Evolutionary conservation across 371 early-diverging fungal genomes (phyloP).

Genomic region (Lichtheimia ornata): DNA sequence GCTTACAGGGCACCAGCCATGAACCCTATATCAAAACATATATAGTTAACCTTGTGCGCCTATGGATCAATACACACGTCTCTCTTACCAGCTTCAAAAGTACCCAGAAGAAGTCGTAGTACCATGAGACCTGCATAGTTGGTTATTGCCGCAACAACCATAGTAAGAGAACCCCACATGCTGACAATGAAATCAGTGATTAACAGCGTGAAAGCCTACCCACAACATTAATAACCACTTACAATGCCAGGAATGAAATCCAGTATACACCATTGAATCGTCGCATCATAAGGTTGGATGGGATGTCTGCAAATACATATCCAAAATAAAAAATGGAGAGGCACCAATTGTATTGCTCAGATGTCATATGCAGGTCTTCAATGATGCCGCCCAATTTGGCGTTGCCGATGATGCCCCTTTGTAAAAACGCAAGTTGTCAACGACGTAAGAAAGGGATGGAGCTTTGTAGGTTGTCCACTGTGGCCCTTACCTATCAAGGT

Average conservation of each 20-base stretch:
- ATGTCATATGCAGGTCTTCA: slow-evolving; percentile 27
- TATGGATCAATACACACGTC: not conserved
- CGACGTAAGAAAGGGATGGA: no score
- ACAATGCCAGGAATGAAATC: slow-evolving; percentile 28
- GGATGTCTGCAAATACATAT: slow-evolving; percentile 37
- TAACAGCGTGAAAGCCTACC: not conserved
- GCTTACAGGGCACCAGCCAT: not conserved
- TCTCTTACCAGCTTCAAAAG: slow-evolving; percentile 21
- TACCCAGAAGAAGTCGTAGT: slow-evolving; percentile 16
- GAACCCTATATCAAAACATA: not conserved
- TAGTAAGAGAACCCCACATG: slow-evolving; percentile 29
- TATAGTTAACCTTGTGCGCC: not conserved
- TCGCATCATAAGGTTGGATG: slow-evolving; percentile 37
- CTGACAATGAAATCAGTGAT: slow-evolving; percentile 9
- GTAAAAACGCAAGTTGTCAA: no score
- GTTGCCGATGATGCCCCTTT: slow-evolving; percentile 38
- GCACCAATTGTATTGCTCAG: slow-evolving; percentile 21
- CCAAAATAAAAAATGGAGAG: slow-evolving; percentile 23
- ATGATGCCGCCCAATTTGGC: slow-evolving; percentile 40
- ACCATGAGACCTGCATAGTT: slow-evolving; percentile 7
- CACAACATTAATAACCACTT: slow-evolving; percentile 3
- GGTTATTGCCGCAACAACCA: slow-evolving; percentile 24
- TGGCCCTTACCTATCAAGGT: no score
- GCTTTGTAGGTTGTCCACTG: no score
- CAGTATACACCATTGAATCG: slow-evolving; percentile 18